Evolutionary conservation across 129 eudicot genomes (phyloP).

Genomic region (Apium graveolens): DNA sequence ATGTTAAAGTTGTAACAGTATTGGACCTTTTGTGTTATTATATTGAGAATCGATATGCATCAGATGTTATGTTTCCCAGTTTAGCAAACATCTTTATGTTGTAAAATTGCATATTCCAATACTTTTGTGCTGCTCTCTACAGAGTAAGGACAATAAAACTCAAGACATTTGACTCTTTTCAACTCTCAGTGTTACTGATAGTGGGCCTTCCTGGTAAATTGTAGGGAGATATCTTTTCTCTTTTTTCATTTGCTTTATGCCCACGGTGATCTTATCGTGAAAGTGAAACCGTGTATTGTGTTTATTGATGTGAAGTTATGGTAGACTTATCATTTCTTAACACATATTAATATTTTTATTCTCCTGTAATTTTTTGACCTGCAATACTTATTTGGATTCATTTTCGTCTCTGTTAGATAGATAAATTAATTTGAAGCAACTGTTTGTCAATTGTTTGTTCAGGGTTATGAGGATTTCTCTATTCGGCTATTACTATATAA

Average conservation of each 20-base stretch:
- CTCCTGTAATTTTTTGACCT: not conserved
- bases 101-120: not conserved
- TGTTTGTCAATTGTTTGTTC: not conserved
- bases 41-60: too few species aligned
- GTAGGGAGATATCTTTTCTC: not conserved
- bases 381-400: not conserved
- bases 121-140: not conserved
- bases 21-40: too few species aligned
- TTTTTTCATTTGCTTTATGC: not conserved
- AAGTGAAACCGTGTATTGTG: not conserved
- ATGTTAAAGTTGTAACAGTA: too few species aligned
- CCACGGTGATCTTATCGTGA: too few species aligned
- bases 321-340: not conserved
- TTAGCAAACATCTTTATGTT: too few species aligned
- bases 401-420: not conserved
- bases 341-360: too few species aligned
- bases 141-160: not conserved
- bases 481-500: too few species aligned
- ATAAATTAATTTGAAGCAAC: conserved; percentile 4
- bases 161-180: not conserved
- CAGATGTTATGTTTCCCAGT: too few species aligned
- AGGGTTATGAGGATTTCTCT: conserved; percentile 98
- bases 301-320: not conserved
- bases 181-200: not conserved
- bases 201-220: not conserved